Conservation (phyloP, 1,139 yeast genomes). For the Hemisphaericaspora xylanilytica region DNA sequence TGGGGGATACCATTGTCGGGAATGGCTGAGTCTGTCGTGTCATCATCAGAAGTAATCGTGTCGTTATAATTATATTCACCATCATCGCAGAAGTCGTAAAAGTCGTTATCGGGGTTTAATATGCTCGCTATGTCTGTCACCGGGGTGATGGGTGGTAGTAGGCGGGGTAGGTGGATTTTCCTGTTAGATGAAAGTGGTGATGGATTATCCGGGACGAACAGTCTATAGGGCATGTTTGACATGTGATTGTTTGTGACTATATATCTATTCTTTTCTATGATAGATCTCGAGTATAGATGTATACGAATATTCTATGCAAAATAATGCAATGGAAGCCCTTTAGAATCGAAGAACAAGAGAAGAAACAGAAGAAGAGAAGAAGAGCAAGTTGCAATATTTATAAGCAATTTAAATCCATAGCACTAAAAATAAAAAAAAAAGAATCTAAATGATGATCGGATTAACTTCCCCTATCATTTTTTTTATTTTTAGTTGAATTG, state of each 20-base stretch:
- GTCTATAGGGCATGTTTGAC: neutral
- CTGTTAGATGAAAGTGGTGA: constrained; percentile 17
- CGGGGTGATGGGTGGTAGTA: neutral
- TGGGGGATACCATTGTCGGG: constrained; percentile 37
- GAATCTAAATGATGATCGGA: no score
- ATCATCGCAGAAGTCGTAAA: neutral
- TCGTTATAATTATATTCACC: neutral
- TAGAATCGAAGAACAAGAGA: no score
- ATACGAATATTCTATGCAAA: neutral
- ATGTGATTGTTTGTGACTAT: no score
- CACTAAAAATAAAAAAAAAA: no score
- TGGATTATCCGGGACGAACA: constrained; percentile 22
- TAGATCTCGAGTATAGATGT: no score
- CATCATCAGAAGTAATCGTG: constrained; percentile 2
- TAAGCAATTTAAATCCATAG: no score
- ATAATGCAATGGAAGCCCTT: neutral
- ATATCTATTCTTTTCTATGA: no score
- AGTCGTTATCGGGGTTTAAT: neutral
- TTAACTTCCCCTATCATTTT: no score
- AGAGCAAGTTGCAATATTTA: no score
- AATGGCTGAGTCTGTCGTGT: constrained; percentile 1
- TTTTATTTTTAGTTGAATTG: no score
- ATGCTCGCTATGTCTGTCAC: neutral
- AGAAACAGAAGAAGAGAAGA: no score
- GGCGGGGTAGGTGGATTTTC: neutral